Conservation (phyloP, 1,284 basidiomycete species). For the Puccinia brachypodii region DNA sequence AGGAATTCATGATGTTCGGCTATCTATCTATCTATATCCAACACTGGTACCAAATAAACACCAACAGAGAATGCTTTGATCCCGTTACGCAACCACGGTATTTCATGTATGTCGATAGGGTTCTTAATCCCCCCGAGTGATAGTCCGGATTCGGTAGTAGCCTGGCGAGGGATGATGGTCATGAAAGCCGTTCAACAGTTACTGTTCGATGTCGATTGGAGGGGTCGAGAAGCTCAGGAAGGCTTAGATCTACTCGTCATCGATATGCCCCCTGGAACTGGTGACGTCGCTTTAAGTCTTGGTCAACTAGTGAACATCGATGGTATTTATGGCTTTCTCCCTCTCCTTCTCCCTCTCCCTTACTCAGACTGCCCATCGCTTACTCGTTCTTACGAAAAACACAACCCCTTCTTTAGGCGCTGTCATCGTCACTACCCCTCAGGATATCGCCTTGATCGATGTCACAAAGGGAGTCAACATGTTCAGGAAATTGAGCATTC, state of each 20-base stretch:
- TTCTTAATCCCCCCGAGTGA: conserved; percentile 63
- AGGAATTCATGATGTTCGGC: too few relatives aligned
- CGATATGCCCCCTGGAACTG: conserved; percentile 97
- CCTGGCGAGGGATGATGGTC: conserved; percentile 98
- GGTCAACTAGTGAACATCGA: conserved; percentile 86
- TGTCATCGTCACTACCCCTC: conserved; percentile 91
- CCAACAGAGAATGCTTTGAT: conserved; percentile 64
- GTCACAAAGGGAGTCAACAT: conserved; percentile 90
- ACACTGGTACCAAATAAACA: background rate
- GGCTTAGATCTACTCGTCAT: conserved; percentile 81
- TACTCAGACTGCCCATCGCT: too few relatives aligned
- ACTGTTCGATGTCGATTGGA: conserved; percentile 95
- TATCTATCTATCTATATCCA: too few relatives aligned
- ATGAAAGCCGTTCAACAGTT: conserved; percentile 97
- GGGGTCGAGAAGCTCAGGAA: conserved; percentile 51
- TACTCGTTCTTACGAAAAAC: too few relatives aligned
- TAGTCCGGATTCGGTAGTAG: conserved; percentile 71
- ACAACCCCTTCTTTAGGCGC: conserved; percentile 66
- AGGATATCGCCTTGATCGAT: conserved; percentile 88
- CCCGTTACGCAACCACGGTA: conserved; percentile 82
- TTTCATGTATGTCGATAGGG: conserved; percentile 97
- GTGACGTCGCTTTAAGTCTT: conserved; percentile 88
- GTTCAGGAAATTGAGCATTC: conserved; percentile 85
- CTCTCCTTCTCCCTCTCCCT: background rate
- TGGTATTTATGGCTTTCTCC: conserved; percentile 62